Conservation (phyloP, 1,284 basidiomycete species). For the Cryptococcus depauperatus region DNA sequence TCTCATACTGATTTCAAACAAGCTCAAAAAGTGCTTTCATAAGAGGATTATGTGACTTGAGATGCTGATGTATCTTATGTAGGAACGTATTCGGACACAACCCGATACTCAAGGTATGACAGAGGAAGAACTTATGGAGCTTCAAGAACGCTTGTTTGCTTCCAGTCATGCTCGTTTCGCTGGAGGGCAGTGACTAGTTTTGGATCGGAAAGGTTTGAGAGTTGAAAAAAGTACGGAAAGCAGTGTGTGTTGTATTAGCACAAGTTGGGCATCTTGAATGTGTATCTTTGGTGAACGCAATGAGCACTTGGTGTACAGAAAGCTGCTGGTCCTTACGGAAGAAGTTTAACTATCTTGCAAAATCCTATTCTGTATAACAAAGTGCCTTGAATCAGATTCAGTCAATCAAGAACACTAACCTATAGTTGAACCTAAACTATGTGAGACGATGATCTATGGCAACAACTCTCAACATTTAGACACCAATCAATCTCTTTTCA, state of each 20-base stretch:
- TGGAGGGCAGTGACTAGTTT: constrained; percentile 28
- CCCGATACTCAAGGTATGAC: constrained; percentile 84
- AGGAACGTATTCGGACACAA: constrained; percentile 63
- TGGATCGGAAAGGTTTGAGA: neutral
- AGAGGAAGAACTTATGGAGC: constrained; percentile 76
- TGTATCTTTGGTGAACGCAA: too few species aligned
- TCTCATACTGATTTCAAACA: constrained; percentile 62
- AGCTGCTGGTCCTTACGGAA: too few species aligned
- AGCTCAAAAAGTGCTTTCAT: constrained; percentile 29
- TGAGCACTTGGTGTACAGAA: too few species aligned
- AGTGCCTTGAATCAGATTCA: too few species aligned
- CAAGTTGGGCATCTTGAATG: too few species aligned
- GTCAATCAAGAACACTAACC: too few species aligned
- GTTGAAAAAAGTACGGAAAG: neutral
- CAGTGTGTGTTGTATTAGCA: constrained; percentile 2
- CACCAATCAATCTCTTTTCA: too few species aligned
- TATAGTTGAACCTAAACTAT: too few species aligned
- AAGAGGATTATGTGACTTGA: neutral
- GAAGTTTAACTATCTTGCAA: too few species aligned
- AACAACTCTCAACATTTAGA: too few species aligned
- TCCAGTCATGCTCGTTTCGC: constrained; percentile 58
- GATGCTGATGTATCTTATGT: neutral
- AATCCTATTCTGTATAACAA: too few species aligned
- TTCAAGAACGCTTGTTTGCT: constrained; percentile 87
- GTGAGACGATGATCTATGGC: too few species aligned